These are phyloP conservation scores for Candida neerlandica DNA, from an alignment of 1,139 yeast species.

Conservation along the genomic window DNA sequence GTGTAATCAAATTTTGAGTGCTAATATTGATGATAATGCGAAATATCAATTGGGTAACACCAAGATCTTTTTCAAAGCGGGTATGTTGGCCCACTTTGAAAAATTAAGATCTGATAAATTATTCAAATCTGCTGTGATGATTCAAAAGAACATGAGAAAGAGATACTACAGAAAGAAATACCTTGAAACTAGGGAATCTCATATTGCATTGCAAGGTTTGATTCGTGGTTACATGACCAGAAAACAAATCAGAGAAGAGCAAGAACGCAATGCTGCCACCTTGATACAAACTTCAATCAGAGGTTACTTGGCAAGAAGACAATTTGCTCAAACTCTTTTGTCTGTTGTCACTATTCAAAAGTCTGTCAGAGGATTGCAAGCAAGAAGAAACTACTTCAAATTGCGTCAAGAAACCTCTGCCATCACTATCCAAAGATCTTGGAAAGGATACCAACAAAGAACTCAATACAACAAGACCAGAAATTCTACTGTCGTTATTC, in stretches of 20 bases:
- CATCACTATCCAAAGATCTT: conserved; percentile 64
- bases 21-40: conserved; percentile 61
- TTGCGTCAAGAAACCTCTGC: conserved; percentile 66
- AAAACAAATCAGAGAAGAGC: conserved; percentile 55
- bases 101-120: conserved; percentile 80
- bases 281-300: conserved; percentile 73
- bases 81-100: conserved; percentile 91
- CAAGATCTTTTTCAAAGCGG: conserved; percentile 94
- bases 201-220: conserved; percentile 60
- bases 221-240: conserved; percentile 68
- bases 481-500: conserved; percentile 68
- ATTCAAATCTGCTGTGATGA: conserved; percentile 73
- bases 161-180: conserved; percentile 64
- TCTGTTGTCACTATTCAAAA: conserved; percentile 68
- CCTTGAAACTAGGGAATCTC: conserved; percentile 55
- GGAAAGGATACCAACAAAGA: conserved; percentile 62
- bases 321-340: conserved; percentile 42
- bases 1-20: conserved; percentile 67
- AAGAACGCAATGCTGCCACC: conserved; percentile 67
- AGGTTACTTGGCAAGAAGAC: conserved; percentile 58
- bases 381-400: conserved; percentile 51
- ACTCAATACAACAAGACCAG: conserved; percentile 40
- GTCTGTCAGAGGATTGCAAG: conserved; percentile 64
- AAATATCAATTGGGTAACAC: conserved; percentile 88
- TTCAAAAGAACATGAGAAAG: conserved; percentile 84